Evolutionary conservation across 441 rosid genomes (phyloP), one percentile per base, ranked within the genome.

Genomic region (Euphorbia celastroides): DNA sequence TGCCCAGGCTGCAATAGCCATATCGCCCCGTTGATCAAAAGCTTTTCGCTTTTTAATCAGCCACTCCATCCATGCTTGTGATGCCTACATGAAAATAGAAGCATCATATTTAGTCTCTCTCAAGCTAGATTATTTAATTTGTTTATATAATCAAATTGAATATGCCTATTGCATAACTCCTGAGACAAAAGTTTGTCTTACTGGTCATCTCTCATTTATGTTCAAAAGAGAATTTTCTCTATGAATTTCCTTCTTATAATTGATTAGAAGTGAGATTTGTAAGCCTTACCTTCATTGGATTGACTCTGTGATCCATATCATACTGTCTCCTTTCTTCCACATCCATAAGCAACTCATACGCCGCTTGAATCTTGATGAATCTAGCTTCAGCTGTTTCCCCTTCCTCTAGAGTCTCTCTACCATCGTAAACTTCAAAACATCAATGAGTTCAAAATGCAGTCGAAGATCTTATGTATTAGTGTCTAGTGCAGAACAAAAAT

Each of bases 51-150:
- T 94, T 74, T 89, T 89, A 70, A 88, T 82, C 42, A 92, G 82
- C 97, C 97, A 94, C 59, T 94, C 93, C 94, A 83, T 91, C 99
- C 99, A 94, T 65, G 97, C 97, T 86, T 88, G 86, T 36, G 97
- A 89, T 67, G 99, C 99, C 98, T 93, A 65, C 12, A 64, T 27
- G 30, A 31, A 46, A 26, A 59, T 23, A 19, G 2, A n/a, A 48
- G 19, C 42, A 41, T 41, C 16, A 44, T 41, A 19, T 12, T 13
- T 0, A 54, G 13, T 9, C 4, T 16, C 46, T 32, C 14, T 20
- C 16, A 25, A 5, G n/a, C 13, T 25, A 55, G 7, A 25, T 20
- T 5, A 27, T 5, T 10, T 23, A 11, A n/a, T 9, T 20, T 8
- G 14, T 10, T 58, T 7, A 7, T 17, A 28, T n/a, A 57, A 57